Conservation (phyloP, 2,329 filamentous ascomycete genomes). For the Karstenula rhodostoma region DNA sequence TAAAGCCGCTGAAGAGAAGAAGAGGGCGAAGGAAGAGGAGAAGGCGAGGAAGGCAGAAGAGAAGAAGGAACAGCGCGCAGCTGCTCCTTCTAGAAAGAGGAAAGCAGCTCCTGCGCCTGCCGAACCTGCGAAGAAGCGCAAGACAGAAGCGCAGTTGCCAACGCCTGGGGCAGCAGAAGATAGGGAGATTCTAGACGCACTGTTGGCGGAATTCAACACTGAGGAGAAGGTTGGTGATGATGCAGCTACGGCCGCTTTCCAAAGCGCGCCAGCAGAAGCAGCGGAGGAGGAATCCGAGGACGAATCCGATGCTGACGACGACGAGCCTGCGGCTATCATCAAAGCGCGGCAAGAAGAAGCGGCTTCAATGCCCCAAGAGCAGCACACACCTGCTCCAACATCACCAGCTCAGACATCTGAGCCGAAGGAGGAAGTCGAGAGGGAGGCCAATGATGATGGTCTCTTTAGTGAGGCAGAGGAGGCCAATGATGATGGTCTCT, state of each 20-base stretch:
- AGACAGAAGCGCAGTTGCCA: background rate
- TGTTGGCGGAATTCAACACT: background rate
- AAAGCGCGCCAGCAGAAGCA: background rate
- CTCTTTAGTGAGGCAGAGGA: background rate
- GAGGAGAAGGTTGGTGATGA: background rate
- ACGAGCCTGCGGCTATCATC: background rate
- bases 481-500: background rate
- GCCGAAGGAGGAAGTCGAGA: background rate
- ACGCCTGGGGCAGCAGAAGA: background rate
- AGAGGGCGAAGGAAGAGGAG: background rate
- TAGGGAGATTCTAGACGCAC: no score
- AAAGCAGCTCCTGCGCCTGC: background rate
- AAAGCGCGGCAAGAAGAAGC: background rate
- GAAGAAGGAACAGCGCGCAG: background rate
- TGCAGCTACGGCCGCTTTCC: background rate
- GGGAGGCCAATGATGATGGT: background rate
- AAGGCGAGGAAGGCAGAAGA: background rate
- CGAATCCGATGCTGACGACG: background rate
- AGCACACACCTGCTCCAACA: background rate
- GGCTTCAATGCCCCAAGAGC: background rate
- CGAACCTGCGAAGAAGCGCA: background rate
- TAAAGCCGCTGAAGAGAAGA: background rate
- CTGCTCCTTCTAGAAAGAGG: background rate
- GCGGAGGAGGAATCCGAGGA: background rate
- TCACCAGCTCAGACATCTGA: background rate